Evolutionary conservation across 164 flowering plant species (phyloP), one percentile per base, ranked within the genome.

Genomic region (Taxillus chinensis): DNA sequence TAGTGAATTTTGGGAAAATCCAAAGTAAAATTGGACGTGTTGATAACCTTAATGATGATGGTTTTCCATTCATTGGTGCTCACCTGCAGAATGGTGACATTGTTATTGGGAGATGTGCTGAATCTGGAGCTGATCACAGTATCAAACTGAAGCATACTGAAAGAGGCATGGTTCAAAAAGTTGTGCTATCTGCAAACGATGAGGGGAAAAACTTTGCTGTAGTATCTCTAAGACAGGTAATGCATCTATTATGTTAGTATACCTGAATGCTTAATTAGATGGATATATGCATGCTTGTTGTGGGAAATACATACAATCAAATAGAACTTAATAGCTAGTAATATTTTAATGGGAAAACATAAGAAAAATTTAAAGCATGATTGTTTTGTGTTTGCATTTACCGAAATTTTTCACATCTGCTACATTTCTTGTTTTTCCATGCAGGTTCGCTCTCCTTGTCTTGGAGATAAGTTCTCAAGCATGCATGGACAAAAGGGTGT

Each of bases 401-500:
- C 27, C 27, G 27, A 27, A 27, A 27, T 27, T 27, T 27, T 2
- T 27, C 27, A 27, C 27, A 27, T 27, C 27, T 27, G 27, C 27
- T 27, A 27, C 27, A 14, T 48, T 13, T 45, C 4, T 61, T n/a
- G 62, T 41, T 13, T 37, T 15, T 38, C 64, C 27, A 3, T 78
- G 64, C 84, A 93, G 98, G 87, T 90, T 58, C 87, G 97, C 12
- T 73, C 86, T 27, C 97, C 98, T 38, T 80, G 80, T 64, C 88
- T 93, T 56, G 98, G 98, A 54, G 98, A 93, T 76, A 93, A 93
- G 63, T 93, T 93, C 66, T 91, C 98, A 9, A 88, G 96, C 70
- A 93, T 93, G 98, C 98, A 93, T 69, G 98, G 97, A 55, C 98
- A 93, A 51, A 90, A 90, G 67, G 98, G 98, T 68, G 98, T 88